Base-by-base conservation (phyloP, 768 basidiomycete genomes). In the Lactarius quietus region DNA sequence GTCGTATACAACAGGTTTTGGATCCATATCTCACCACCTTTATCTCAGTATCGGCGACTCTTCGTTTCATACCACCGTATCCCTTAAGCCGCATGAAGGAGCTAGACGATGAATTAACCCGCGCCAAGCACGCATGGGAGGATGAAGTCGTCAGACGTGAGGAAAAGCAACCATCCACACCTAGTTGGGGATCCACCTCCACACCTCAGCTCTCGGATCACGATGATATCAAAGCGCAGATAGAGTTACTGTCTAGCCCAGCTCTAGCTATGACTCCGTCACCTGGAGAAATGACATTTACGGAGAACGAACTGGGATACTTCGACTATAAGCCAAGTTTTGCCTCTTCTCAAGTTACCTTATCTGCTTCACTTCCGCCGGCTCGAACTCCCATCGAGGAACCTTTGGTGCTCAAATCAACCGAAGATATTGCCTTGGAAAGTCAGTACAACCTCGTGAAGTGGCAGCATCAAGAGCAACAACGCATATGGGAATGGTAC, bases 401-500 rank as follows among this genome's bases (percentile, higher is more conserved):
- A 52, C 68, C 76, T 6, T 76, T 78, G 2, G 80, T 84, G 38
- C 73, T 89, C 41, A 92, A 87, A 71, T 85, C 86, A 0, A 76
- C 78, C 2, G 78, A 83, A 33, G 92, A 95, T 70, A 92, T 97
- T 56, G 76, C 81, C 14, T 77, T 87, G 41, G 89, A 95, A 72
- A 93, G 92, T 71, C 83, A 81, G 23, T 83, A 90, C 45, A 83
- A 82, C 55, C 79, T 86, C 41, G 77, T 91, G 43, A 87, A 89
- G 73, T 88, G 87, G 81, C 87, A 88, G 69, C 91, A 95, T 62
- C 88, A 89, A 69, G 93, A 96, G 70, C 90, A 93, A 68, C 84
- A 90, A 41, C 87, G 92, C 51, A 85, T 96, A 33, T 98, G 95
- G 95, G 92, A 94, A 71, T 97, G 94, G 95, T 96, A 96, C 72